Evolutionary conservation across 805 yeast genomes (phyloP).

Genomic region (Kuraishia cidri): DNA sequence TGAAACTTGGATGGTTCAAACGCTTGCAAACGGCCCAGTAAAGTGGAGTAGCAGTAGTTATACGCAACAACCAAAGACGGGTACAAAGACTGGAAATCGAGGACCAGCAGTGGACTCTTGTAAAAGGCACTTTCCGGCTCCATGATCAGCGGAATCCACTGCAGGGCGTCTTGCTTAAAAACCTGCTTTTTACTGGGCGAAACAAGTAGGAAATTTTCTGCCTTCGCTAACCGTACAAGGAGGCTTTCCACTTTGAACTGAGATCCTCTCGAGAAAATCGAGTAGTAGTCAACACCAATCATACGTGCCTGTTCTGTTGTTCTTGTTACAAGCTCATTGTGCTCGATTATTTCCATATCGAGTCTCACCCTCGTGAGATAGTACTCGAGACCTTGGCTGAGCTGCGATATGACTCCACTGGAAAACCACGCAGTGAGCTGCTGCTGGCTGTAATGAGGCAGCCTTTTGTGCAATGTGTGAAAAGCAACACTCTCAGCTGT

Average conservation of each 20-base stretch:
- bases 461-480: constrained; percentile 54
- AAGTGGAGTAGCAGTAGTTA: constrained; percentile 76
- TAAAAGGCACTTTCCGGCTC: constrained; percentile 84
- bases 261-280: constrained; percentile 85
- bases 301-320: constrained; percentile 79
- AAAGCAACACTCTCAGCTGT: constrained; percentile 70
- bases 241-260: constrained; percentile 92
- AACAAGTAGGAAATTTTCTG: constrained; percentile 61
- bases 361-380: constrained; percentile 33
- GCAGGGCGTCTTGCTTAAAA: constrained; percentile 75
- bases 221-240: constrained; percentile 62
- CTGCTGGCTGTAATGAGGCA: constrained; percentile 51
- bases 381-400: constrained; percentile 32
- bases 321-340: constrained; percentile 58
- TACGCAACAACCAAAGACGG: constrained; percentile 91
- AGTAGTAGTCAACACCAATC: constrained; percentile 83
- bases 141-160: constrained; percentile 84
- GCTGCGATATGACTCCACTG: constrained; percentile 9
- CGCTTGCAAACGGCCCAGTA: constrained; percentile 54
- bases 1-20: constrained; percentile 34
- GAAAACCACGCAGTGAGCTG: constrained; percentile 40
- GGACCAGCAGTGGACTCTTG: constrained; percentile 80
- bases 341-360: constrained; percentile 38
- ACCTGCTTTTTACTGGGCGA: constrained; percentile 82
- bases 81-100: constrained; percentile 90